A percentile compares a stretch with the other conserved stretches of the same genome.
Conservation (phyloP, 73 alveolate species). For the Uronychia setigera region DNA sequence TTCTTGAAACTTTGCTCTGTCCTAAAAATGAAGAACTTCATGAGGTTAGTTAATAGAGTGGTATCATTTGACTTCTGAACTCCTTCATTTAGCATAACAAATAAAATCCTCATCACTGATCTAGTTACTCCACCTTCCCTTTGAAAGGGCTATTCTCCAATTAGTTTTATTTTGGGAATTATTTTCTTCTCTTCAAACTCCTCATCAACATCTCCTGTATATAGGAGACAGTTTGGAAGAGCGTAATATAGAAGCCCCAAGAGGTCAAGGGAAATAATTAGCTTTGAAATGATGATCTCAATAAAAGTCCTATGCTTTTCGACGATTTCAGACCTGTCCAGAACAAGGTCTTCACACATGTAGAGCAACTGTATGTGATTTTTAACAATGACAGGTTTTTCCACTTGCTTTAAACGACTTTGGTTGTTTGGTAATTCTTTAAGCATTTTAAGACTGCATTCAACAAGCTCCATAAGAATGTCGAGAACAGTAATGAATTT, state of each 20-base stretch:
- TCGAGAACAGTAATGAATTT: neutral
- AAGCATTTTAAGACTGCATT: neutral
- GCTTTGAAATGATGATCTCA: neutral
- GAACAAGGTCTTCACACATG: slow-evolving; percentile 1
- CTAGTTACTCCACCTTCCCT: neutral
- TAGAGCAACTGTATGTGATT: neutral
- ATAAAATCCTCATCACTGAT: neutral
- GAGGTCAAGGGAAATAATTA: neutral
- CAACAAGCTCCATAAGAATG: neutral
- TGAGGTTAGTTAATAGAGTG: neutral
- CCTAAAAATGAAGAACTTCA: neutral
- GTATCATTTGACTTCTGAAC: neutral
- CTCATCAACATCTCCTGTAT: neutral
- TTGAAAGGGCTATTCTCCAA: neutral
- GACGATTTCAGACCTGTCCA: neutral
- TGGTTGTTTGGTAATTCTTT: neutral
- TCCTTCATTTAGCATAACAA: neutral
- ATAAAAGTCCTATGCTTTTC: neutral
- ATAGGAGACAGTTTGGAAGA: neutral
- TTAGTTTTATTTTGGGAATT: neutral
- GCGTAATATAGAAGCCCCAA: neutral
- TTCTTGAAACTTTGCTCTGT: neutral
- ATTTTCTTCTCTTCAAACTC: neutral
- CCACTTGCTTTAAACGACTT: neutral
- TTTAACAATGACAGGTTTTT: neutral